Base-by-base conservation (phyloP, 2,329 filamentous ascomycete species). In the Neodidymelliopsis sp. region DNA sequence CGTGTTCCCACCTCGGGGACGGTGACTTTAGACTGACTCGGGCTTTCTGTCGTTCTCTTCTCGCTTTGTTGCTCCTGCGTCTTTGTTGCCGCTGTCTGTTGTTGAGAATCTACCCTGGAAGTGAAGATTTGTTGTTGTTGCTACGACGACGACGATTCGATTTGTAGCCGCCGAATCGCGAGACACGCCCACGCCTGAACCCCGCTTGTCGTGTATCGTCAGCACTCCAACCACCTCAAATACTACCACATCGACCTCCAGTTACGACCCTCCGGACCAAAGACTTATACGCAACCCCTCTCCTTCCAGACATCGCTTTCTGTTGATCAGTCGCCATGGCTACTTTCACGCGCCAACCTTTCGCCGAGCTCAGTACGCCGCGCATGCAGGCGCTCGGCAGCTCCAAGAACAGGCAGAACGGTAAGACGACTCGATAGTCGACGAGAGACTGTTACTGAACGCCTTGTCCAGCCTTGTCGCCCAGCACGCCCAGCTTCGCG, bases 381-480 rank as follows among this genome's bases (percentile, higher is more conserved):
- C 84, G 89, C 60, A 79, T 92, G 19, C 87, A 90, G 72, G 84
- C 79, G 57, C 77, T 93, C 63, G 86, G 85, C 19, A 90, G 85
- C 74, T 75, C 87, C 39, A 93, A 91, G 79, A 92, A 92, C 73
- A 81, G 86, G 72, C 89, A 92, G 66, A 83, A 82, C 76, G 77
- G 80, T 83, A 52, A 52, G 42, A 46, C 19, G 18, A 37, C 24
- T 16, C 28, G 29, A 19, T 30, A 12, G 31, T 20, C 15, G 31
- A 34, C 27, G n/a, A 22, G 30, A 41, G 40, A 13, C 19, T 12
- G 15, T 31, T 27, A 52, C 60, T 67, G 56, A 70, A 62, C 61
- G 45, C 44, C 40, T 50, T n/a, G 27, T 45, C 40, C 46, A 75
- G 62, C 74, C 50, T 73, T 61, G 38, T 40, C 47, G 24, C 36